These are phyloP conservation scores for Cyclanthera cordifolia DNA, from an alignment of 306 rosid species.

Conservation along the genomic window DNA sequence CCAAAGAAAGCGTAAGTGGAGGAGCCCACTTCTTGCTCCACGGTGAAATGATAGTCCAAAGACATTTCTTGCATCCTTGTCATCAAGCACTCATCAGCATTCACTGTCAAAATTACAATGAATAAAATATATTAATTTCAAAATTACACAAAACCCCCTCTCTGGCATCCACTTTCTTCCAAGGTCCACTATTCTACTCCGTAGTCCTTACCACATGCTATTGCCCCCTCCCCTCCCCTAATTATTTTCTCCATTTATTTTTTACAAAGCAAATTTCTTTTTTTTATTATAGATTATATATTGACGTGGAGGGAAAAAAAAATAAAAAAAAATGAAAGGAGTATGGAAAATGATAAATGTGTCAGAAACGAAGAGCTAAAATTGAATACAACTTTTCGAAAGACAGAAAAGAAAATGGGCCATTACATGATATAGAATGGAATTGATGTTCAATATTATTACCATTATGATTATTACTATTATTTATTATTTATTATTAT, in stretches of 20 bases:
- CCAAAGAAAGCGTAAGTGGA: constrained; percentile 53
- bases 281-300: neutral
- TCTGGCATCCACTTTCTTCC: neutral
- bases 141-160: neutral
- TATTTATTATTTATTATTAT: neutral
- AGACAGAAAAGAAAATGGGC: neutral
- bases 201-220: neutral
- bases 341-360: neutral
- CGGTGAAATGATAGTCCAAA: constrained; percentile 62
- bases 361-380: neutral
- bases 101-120: constrained; percentile 22
- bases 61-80: constrained; percentile 76
- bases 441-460: neutral
- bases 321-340: too few relatives aligned
- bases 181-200: neutral
- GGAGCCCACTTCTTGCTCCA: constrained; percentile 65
- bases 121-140: neutral
- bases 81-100: constrained; percentile 49
- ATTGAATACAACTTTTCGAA: neutral
- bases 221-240: neutral
- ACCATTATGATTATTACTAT: neutral
- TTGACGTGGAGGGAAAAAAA: neutral
- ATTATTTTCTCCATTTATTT: neutral
- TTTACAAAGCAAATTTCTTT: neutral
- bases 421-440: neutral